These are phyloP conservation scores for Botryotinia globosa DNA, from an alignment of 2,329 filamentous ascomycete species.

Conservation along the genomic window DNA sequence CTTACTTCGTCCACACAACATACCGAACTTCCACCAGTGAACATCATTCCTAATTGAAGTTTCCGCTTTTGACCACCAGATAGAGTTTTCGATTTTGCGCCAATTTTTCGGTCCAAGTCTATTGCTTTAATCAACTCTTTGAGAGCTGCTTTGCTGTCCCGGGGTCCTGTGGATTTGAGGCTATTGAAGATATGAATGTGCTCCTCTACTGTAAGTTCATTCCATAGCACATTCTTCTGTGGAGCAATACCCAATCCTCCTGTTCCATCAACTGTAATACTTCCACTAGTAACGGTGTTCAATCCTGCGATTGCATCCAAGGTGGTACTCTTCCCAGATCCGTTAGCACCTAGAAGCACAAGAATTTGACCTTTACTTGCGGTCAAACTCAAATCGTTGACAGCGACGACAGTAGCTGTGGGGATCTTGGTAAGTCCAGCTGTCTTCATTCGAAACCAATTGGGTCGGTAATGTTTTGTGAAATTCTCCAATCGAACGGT, in stretches of 20 bases:
- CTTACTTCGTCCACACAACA: slow-evolving; percentile 93
- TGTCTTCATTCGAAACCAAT: slow-evolving; percentile 54
- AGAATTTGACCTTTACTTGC: slow-evolving; percentile 79
- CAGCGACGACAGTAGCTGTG: slow-evolving; percentile 72
- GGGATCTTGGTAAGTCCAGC: slow-evolving; percentile 37
- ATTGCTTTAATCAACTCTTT: slow-evolving; percentile 63
- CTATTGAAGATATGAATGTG: slow-evolving; percentile 81
- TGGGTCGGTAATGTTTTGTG: slow-evolving; percentile 74
- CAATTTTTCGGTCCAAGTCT: slow-evolving; percentile 72
- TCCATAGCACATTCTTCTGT: slow-evolving; percentile 93
- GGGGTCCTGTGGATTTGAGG: slow-evolving; percentile 63
- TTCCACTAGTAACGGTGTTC: slow-evolving; percentile 71
- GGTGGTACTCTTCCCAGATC: slow-evolving; percentile 86
- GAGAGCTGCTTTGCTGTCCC: slow-evolving; percentile 58
- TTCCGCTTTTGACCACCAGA: slow-evolving; percentile 93
- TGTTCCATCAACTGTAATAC: slow-evolving; percentile 72
- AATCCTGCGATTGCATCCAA: slow-evolving; percentile 84
- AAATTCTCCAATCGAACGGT: slow-evolving; percentile 72
- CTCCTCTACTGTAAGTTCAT: slow-evolving; percentile 80
- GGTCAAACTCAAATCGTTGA: slow-evolving; percentile 68
- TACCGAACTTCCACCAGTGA: slow-evolving; percentile 82
- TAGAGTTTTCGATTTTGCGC: slow-evolving; percentile 70
- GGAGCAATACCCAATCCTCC: slow-evolving; percentile 84
- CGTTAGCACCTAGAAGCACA: slow-evolving; percentile 83
- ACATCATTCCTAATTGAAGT: slow-evolving; percentile 90